Evolutionary conservation across 345 rosid genomes (phyloP).

Genomic region (Eucalyptus viminalis): DNA sequence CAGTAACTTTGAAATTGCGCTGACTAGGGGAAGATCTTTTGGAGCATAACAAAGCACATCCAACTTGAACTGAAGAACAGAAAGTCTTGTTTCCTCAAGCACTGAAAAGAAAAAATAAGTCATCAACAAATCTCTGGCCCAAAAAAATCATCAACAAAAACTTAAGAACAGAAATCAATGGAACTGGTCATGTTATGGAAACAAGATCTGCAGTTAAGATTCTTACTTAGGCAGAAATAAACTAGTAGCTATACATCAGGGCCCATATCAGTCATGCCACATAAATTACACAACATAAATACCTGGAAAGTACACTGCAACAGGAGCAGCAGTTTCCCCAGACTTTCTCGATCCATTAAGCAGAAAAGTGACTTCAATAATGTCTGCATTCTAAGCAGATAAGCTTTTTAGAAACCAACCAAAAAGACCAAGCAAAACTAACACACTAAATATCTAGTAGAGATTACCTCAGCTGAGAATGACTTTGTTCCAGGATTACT

Average conservation of each 20-base stretch:
- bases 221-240: not conserved
- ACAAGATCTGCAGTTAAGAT: not conserved
- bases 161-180: not conserved
- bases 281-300: not conserved
- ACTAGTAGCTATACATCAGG: not conserved
- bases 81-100: constrained; percentile 51
- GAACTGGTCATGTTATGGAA: not conserved
- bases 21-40: constrained; percentile 48
- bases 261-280: not conserved
- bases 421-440: not conserved
- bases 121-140: not conserved
- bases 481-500: constrained; percentile 23
- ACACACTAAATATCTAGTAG: not conserved
- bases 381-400: constrained; percentile 77
- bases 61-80: constrained; percentile 55
- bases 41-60: constrained; percentile 71
- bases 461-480: constrained; percentile 55
- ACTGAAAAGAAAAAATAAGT: constrained; percentile 24
- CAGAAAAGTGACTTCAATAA: constrained; percentile 53
- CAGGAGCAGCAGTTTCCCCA: constrained; percentile 32
- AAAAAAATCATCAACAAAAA: not conserved
- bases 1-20: constrained; percentile 53
- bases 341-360: constrained; percentile 48
- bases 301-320: constrained; percentile 77
- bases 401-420: constrained; percentile 14